These are phyloP conservation scores for Venturia asperata DNA, from an alignment of 2,329 filamentous ascomycete genomes.

Conservation along the genomic window DNA sequence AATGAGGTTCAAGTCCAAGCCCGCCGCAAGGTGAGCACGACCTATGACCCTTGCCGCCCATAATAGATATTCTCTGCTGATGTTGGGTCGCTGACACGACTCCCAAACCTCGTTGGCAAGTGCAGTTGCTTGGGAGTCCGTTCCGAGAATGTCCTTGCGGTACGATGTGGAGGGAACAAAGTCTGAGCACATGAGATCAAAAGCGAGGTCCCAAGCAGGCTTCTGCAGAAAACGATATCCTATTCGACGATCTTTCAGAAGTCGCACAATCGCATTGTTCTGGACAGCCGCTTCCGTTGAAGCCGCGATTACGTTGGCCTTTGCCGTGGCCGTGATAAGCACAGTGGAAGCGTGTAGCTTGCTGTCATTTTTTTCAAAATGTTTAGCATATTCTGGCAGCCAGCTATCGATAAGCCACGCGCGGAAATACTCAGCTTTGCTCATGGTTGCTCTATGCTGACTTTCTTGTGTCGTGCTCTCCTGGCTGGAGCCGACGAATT, in stretches of 20 bases:
- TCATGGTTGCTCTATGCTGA: conserved; percentile 70
- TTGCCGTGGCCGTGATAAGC: conserved; percentile 62
- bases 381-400: conserved; percentile 21
- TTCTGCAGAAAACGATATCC: conserved; percentile 59
- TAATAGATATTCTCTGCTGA: conserved; percentile 63
- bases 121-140: conserved; percentile 55
- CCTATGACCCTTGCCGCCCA: conserved; percentile 86
- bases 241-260: conserved; percentile 65
- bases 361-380: conserved; percentile 37
- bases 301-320: conserved; percentile 61
- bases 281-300: conserved; percentile 65
- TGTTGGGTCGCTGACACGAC: conserved; percentile 56
- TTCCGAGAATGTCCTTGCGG: conserved; percentile 60
- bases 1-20: neutral
- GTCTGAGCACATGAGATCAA: conserved; percentile 65
- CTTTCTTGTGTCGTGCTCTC: conserved; percentile 78
- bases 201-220: conserved; percentile 61
- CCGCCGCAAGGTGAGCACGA: conserved; percentile 56
- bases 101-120: conserved; percentile 67
- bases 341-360: conserved; percentile 54
- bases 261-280: conserved; percentile 68
- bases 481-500: conserved; percentile 67
- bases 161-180: conserved; percentile 57
- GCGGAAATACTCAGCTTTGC: conserved; percentile 68
- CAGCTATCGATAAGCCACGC: conserved; percentile 58